Evolutionary conservation across 1,284 basidiomycete species (phyloP), one percentile per base, ranked within the genome.

Genomic region (Leccinum griseonigrum): DNA sequence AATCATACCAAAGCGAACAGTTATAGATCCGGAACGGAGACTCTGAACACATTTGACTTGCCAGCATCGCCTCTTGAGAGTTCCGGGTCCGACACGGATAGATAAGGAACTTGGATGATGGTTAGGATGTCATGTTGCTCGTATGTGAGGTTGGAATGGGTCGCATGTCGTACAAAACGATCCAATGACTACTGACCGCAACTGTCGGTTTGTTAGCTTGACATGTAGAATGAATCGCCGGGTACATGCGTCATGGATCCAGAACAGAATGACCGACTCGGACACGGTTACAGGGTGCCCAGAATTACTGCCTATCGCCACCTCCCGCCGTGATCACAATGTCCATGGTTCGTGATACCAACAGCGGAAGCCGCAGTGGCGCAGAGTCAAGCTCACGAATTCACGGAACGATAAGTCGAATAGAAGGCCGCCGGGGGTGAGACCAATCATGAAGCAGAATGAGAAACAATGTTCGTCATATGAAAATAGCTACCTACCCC

Each of bases 401-500:
- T 14, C 46, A 26, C 22, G 46, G 46, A 48, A 48, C 46, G 46
- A 48, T 22, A 26, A 56, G n/a, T 22, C 14, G 22, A 16, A 53
- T 51, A 61, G 46, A 18, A 57, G 54, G 54, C 54, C n/a, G 43
- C 57, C 54, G 43, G 9, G 13, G 34, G 34, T 38, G 53, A 38
- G 32, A 52, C 10, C 52, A n/a, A 46, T 46, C 36, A 43, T 11
- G 36, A 28, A 61, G 32, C 32, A 36, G 65, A 61, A 31, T 51
- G 28, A 43, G 28, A 55, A 18, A 38, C 14, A 38, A 26, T 38
- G 31, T 38, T 53, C 22, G 29, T 7, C 62, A 32, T 53, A 55
- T 54, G 32, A 46, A 67, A 57, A 52, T 38, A 54, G 18, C 7
- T 3, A 18, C 36, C 40, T 48, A 59, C 60, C 64, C 60, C 63